Conservation (phyloP, 2,329 filamentous ascomycete genomes). For the Zasmidium cellare region DNA sequence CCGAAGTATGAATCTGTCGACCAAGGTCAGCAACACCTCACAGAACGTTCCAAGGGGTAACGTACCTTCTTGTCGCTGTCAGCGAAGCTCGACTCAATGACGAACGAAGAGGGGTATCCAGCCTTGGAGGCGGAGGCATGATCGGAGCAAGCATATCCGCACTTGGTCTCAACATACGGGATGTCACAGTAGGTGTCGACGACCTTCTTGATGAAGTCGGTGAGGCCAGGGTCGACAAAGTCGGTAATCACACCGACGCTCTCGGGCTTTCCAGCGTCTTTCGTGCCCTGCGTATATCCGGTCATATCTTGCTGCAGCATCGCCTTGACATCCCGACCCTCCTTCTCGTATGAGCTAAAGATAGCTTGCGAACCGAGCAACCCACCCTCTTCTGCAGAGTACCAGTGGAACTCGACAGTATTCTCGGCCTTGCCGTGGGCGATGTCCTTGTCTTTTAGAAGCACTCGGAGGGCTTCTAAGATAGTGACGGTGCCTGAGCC, state of each 20-base stretch:
- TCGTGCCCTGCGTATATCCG: slow-evolving; percentile 78
- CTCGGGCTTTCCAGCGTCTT: slow-evolving; percentile 79
- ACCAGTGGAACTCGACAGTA: slow-evolving; percentile 96
- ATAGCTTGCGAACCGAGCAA: slow-evolving; percentile 86
- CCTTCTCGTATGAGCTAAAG: slow-evolving; percentile 76
- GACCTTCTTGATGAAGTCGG: slow-evolving; percentile 85
- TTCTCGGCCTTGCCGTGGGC: slow-evolving; percentile 70
- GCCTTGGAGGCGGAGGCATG: slow-evolving; percentile 73
- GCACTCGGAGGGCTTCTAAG: slow-evolving; percentile 80
- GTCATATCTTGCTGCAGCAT: slow-evolving; percentile 99
- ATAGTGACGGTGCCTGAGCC: slow-evolving; percentile 86
- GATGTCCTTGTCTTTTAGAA: slow-evolving; percentile 70
- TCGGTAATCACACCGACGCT: slow-evolving; percentile 91
- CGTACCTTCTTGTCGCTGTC: slow-evolving; percentile 55
- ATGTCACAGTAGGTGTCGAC: slow-evolving; percentile 87
- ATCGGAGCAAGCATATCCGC: slow-evolving; percentile 77
- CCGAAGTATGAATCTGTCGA: slow-evolving; percentile 64
- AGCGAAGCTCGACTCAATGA: slow-evolving; percentile 66
- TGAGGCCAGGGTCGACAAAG: slow-evolving; percentile 79
- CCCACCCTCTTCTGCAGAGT: slow-evolving; percentile 85
- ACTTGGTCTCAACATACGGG: slow-evolving; percentile 82
- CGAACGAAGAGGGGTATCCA: slow-evolving; percentile 73
- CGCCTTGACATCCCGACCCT: slow-evolving; percentile 76
- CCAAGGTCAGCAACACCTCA: not conserved
- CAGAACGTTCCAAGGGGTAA: not conserved